phyloP scores from a whole-genome alignment of 768 basidiomycete genomes.

The Auriscalpium orientale region DNA sequence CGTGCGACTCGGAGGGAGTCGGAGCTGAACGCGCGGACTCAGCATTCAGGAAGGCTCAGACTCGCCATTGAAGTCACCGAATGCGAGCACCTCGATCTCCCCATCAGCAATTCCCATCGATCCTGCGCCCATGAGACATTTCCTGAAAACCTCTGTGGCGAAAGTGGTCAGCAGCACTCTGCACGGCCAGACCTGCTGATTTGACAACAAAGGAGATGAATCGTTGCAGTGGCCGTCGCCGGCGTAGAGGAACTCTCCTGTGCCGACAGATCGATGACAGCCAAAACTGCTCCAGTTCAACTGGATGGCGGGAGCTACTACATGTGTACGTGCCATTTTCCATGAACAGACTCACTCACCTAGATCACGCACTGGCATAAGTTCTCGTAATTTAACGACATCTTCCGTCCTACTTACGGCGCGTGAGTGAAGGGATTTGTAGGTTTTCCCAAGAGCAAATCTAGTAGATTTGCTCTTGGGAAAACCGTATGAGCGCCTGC shows the following conservation, averaged over 20 bases:
- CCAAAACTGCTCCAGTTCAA: constrained; percentile 75
- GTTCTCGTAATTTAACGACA: constrained; percentile 82
- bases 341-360: not conserved
- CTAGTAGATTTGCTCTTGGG: too few species aligned
- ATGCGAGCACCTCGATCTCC: constrained; percentile 74
- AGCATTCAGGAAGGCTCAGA: too few species aligned
- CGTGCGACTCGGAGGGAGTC: too few species aligned
- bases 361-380: constrained; percentile 25
- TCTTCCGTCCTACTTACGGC: constrained; percentile 86
- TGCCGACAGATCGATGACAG: constrained; percentile 67
- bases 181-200: not conserved
- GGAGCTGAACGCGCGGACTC: not conserved
- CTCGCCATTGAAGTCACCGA: constrained; percentile 96
- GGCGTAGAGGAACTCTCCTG: not conserved
- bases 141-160: constrained; percentile 74
- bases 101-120: constrained; percentile 67
- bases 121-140: constrained; percentile 80
- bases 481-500: too few species aligned
- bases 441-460: too few species aligned
- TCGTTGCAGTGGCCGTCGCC: constrained; percentile 6
- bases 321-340: constrained; percentile 54
- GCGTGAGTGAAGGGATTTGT: too few species aligned
- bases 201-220: constrained; percentile 6
- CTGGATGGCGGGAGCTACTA: constrained; percentile 70
- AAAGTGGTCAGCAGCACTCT: constrained; percentile 59